Evolutionary conservation across 2,329 filamentous ascomycete species (phyloP).

Genomic region (Hypoxylon sp.): DNA sequence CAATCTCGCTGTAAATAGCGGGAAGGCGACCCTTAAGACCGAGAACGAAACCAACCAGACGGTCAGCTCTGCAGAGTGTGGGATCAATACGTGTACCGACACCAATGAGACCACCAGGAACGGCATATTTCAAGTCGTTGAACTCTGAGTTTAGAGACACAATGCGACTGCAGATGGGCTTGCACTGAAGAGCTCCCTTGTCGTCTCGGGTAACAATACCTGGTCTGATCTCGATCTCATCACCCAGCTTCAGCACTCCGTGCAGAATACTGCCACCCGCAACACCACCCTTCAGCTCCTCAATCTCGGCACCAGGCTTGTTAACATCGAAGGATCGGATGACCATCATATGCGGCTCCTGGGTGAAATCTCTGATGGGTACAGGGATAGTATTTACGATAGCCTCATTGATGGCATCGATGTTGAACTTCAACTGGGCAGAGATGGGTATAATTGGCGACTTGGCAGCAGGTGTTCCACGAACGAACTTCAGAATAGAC

Average conservation of each 20-base stretch:
- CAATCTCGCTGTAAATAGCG: conserved; percentile 97
- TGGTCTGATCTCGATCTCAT: conserved; percentile 99
- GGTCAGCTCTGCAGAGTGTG: conserved; percentile 97
- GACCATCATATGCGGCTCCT: conserved; percentile 97
- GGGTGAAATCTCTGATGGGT: conserved; percentile 89
- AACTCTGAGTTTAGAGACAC: conserved; percentile 97
- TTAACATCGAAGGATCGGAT: conserved; percentile 99
- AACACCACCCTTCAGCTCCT: conserved; percentile 98
- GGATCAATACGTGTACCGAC: conserved; percentile 98
- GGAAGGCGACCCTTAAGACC: conserved; percentile 94
- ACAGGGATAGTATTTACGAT: conserved; percentile 96
- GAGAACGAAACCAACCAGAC: conserved; percentile 97
- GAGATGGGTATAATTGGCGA: conserved; percentile 96
- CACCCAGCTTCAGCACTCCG: conserved; percentile 95
- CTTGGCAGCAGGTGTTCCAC: conserved; percentile 95
- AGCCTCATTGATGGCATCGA: conserved; percentile 96
- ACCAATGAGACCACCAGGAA: conserved; percentile 97
- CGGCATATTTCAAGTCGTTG: conserved; percentile 98
- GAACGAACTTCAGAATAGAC: conserved; percentile 98
- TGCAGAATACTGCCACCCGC: conserved; percentile 97
- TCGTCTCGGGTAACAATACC: conserved; percentile 98
- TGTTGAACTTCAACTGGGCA: conserved; percentile 99
- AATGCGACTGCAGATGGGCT: conserved; percentile 95
- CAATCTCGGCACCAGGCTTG: conserved; percentile 99
- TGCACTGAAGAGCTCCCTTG: conserved; percentile 93